These are phyloP conservation scores for Myxozyma sirexii DNA, from an alignment of 805 yeast genomes.

Conservation along the genomic window DNA sequence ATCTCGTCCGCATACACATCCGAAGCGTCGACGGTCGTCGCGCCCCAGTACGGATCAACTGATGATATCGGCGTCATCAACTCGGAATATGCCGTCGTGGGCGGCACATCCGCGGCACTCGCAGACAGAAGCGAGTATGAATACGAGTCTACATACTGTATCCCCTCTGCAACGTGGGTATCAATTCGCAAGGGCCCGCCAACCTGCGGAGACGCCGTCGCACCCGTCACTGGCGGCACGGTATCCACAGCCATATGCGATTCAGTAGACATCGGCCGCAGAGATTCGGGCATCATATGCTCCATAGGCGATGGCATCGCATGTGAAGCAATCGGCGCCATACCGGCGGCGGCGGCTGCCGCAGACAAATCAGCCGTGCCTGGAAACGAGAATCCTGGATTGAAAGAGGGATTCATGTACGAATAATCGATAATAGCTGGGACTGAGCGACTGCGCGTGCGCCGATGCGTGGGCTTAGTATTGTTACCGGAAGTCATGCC, in stretches of 20 bases:
- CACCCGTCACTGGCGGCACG: neutral
- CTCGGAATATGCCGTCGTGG: neutral
- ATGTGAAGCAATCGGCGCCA: slow-evolving; percentile 4
- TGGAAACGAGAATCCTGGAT: slow-evolving; percentile 1
- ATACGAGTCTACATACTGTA: slow-evolving; percentile 2
- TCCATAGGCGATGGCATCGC: neutral
- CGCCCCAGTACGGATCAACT: neutral
- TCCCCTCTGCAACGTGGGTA: neutral
- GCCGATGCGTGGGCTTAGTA: slow-evolving; percentile 14
- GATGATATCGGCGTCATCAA: neutral
- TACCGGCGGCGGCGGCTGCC: slow-evolving; percentile 6
- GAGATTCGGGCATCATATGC: neutral
- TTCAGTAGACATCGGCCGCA: neutral
- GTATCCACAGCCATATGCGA: neutral
- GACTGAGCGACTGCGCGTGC: slow-evolving; percentile 32
- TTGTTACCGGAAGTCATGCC: neutral
- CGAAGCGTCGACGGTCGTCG: neutral
- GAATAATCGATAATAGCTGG: slow-evolving; percentile 30
- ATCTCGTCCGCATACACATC: neutral
- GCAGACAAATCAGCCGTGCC: neutral
- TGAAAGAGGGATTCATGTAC: slow-evolving; percentile 12
- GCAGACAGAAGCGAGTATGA: slow-evolving; percentile 3
- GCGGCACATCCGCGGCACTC: neutral
- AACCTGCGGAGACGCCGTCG: neutral
- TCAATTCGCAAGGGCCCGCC: neutral